phyloP scores from a whole-genome alignment of 208 protist species.

The Trichomonas tenax region DNA sequence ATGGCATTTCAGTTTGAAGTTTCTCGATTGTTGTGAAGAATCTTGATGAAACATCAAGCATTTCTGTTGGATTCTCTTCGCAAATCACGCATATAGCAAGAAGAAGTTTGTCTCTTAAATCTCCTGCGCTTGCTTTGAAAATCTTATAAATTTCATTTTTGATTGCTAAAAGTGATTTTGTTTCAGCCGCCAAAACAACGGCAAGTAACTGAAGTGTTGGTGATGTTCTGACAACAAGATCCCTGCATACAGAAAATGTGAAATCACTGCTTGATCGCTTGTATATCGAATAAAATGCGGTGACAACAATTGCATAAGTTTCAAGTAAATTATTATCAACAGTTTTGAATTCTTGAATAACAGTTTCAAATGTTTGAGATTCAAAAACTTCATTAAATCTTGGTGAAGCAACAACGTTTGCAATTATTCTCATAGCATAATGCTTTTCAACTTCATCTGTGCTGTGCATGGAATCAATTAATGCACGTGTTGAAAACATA shows the following conservation, averaged over 20 bases:
- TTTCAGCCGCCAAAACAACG: neutral
- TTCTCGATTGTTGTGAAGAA: neutral
- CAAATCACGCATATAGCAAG: neutral
- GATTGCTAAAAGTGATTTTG: neutral
- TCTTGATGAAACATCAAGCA: neutral
- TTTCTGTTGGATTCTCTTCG: neutral
- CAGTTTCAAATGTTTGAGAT: neutral
- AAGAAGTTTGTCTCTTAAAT: neutral
- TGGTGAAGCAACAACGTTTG: neutral
- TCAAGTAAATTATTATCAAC: neutral
- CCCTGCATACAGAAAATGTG: neutral
- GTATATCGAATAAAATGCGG: neutral
- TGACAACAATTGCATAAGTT: neutral
- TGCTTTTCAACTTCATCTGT: neutral
- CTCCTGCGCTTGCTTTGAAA: neutral
- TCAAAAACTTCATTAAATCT: neutral
- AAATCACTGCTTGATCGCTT: neutral
- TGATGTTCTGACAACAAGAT: neutral
- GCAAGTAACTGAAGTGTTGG: neutral
- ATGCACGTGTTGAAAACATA: neutral
- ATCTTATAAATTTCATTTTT: neutral
- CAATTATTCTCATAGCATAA: neutral
- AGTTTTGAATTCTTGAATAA: neutral
- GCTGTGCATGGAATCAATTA: neutral
- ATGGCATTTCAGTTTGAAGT: neutral